Base-by-base conservation (phyloP, 352 stramenopile species). In the Phytophthora citricola region DNA sequence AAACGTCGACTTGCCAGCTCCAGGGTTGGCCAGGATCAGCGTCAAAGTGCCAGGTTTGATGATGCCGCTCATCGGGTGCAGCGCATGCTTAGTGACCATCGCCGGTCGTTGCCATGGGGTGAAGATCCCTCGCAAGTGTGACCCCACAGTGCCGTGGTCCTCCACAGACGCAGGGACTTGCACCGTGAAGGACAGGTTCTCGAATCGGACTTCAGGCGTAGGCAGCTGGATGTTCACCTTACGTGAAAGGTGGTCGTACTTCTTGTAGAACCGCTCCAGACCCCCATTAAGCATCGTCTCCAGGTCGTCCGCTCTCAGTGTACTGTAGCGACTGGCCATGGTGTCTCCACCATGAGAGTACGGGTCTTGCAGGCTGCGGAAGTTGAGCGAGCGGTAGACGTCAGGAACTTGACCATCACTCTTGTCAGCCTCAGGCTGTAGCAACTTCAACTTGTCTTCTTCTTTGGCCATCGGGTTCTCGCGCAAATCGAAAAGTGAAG, bases 31-130 rank as follows among this genome's bases (percentile, higher is more conserved):
- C 15, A 93, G 61, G 34, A 93, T 80, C 27, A 93, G 52, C 52
- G 75, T 83, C 75, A 83, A 78, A 10, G 71, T 75, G 5, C 71
- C 75, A 0, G 75, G 75, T 5, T 78, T 75, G 51, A 91, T 87
- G 66, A 99, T 98, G 46, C 98, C 96, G 63, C 20, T 88, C 75
- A 91, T 90, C 20, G 79, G 81, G 44, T 91, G 77, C 52, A 91
- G 60, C 38, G 90, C 78, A n/a, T 83, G 59, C 32, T 85, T 75
- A n/a, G 76, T 76, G 22, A 51, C 71, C 56, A 78, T 78, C 3
- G 64, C 65, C 14, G 69, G 54, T n/a, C 74, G 67, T 12, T 84
- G 38, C 81, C 81, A 92, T 2, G 81, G 83, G 41, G 69, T 84
- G 36, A 85, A 63, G 50, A 87, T 66, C 31, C 71, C 73, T n/a